These are phyloP conservation scores for Rhodotorula babjevae DNA, from an alignment of 768 basidiomycete species.

Conservation along the genomic window DNA sequence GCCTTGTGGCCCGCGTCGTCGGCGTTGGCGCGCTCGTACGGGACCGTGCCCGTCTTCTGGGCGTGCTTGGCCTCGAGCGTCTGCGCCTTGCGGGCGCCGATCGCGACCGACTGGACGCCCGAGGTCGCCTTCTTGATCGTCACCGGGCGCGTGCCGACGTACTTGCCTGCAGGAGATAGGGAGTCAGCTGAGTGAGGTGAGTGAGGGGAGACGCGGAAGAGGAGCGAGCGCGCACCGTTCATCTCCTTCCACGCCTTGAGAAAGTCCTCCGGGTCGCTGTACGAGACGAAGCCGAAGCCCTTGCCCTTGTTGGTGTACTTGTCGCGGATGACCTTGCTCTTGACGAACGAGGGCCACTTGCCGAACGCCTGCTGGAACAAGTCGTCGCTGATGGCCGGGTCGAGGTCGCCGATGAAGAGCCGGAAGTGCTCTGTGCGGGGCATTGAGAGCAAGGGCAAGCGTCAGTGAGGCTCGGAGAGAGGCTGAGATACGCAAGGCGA, in stretches of 20 bases:
- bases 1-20: slow-evolving; percentile 30
- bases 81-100: slow-evolving; percentile 86
- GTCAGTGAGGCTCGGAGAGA: neutral
- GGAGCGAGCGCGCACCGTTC: slow-evolving; percentile 64
- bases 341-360: slow-evolving; percentile 84
- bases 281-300: slow-evolving; percentile 87
- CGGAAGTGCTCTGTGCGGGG: slow-evolving; percentile 57
- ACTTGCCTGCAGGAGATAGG: slow-evolving; percentile 69
- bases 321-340: slow-evolving; percentile 92
- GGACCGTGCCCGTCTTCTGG: slow-evolving; percentile 31
- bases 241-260: slow-evolving; percentile 98
- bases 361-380: slow-evolving; percentile 81
- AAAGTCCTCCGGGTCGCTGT: slow-evolving; percentile 97
- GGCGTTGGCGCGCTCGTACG: slow-evolving; percentile 35
- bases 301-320: slow-evolving; percentile 92
- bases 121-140: slow-evolving; percentile 87
- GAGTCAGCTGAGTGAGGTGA: neutral
- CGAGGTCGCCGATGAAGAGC: slow-evolving; percentile 93
- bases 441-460: no score
- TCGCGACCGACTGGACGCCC: slow-evolving; percentile 81
- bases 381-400: slow-evolving; percentile 96
- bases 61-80: slow-evolving; percentile 89
- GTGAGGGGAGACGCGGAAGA: no score
- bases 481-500: neutral
- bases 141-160: slow-evolving; percentile 87